Evolutionary conservation across 805 yeast species (phyloP).

Genomic region (Lachancea cidri): DNA sequence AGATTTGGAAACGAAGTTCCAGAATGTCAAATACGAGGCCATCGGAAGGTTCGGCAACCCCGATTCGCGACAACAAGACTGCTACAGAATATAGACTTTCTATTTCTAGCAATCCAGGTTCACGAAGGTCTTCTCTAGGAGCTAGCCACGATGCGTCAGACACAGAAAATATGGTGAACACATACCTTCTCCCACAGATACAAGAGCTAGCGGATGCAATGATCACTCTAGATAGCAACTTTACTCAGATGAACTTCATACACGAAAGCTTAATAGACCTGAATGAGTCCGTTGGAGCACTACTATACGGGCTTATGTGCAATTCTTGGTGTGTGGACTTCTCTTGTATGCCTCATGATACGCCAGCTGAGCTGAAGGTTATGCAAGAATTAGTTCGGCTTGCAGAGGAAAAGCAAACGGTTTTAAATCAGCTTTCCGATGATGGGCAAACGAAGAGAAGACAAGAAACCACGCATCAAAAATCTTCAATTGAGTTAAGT

Average conservation of each 20-base stretch:
- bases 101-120: constrained; percentile 34
- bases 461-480: background rate
- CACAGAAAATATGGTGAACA: constrained; percentile 25
- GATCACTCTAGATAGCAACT: constrained; percentile 52
- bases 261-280: constrained; percentile 60
- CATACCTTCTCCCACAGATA: constrained; percentile 39
- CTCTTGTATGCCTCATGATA: constrained; percentile 28
- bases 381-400: constrained; percentile 17
- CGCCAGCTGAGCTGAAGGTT: constrained; percentile 21
- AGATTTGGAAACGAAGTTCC: no score
- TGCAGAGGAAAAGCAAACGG: constrained; percentile 15
- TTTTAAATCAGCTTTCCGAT: constrained; percentile 4
- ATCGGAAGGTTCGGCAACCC: constrained; percentile 3
- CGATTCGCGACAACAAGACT: constrained; percentile 15
- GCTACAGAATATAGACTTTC: constrained; percentile 38
- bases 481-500: background rate
- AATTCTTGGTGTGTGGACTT: constrained; percentile 89
- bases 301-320: constrained; percentile 72
- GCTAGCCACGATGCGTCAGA: constrained; percentile 10
- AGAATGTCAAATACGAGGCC: constrained; percentile 3
- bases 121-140: constrained; percentile 31
- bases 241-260: constrained; percentile 50
- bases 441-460: background rate
- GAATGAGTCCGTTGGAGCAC: constrained; percentile 74
- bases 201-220: constrained; percentile 44